A percentile compares a stretch with the other conserved stretches of the same genome.
phyloP scores from a whole-genome alignment of 352 stramenopile genomes.

The Phytophthora podocarpi region DNA sequence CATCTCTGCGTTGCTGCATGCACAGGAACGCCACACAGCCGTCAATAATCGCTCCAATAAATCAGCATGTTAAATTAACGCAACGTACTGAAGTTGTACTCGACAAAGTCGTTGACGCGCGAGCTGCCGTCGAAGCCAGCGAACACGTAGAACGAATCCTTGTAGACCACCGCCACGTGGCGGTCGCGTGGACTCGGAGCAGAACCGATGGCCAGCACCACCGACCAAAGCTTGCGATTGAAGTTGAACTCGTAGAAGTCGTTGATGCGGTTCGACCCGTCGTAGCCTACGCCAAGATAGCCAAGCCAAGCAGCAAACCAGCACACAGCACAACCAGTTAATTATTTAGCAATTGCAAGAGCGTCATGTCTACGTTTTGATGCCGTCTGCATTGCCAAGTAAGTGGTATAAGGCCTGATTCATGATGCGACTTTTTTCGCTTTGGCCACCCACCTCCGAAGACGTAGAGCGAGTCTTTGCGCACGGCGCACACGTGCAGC shows the following conservation, averaged over 20 bases:
- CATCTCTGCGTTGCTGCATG: conserved; percentile 78
- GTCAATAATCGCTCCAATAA: conserved; percentile 3
- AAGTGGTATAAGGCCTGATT: background rate
- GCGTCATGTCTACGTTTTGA: too few relatives aligned
- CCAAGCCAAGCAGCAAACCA: background rate
- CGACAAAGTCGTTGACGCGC: conserved; percentile 95
- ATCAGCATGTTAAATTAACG: background rate
- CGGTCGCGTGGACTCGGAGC: conserved; percentile 92
- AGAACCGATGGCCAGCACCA: conserved; percentile 66
- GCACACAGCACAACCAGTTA: background rate
- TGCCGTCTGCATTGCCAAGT: too few relatives aligned
- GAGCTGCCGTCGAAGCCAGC: conserved; percentile 93
- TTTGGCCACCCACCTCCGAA: conserved; percentile 74
- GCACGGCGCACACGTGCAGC: conserved; percentile 92
- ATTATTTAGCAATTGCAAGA: background rate
- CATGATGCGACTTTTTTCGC: too few relatives aligned
- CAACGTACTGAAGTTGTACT: conserved; percentile 94
- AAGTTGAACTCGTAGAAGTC: conserved; percentile 96
- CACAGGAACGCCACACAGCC: background rate
- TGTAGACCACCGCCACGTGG: conserved; percentile 94
- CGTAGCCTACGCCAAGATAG: conserved; percentile 71
- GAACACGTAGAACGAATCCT: conserved; percentile 95
- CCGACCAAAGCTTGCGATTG: conserved; percentile 76
- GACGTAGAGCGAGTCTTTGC: conserved; percentile 93
- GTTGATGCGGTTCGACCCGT: conserved; percentile 92